Conservation (phyloP, 352 stramenopile genomes). For the Aphanomyces astaci region DNA sequence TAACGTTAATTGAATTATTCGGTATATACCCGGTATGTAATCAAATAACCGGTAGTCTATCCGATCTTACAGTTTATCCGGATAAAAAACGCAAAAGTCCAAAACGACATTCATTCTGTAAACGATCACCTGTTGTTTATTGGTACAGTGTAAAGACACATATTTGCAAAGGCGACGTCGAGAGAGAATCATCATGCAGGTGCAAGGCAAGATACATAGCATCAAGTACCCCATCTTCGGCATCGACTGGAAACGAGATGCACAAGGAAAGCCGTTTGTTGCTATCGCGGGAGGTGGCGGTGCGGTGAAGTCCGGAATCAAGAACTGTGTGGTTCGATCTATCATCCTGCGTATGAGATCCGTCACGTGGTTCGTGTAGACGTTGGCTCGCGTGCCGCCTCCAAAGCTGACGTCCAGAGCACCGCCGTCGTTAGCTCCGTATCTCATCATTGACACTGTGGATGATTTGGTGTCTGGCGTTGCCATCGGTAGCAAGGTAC, state of each 20-base stretch:
- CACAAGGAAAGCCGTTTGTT: not conserved
- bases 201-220: slow-evolving; percentile 3
- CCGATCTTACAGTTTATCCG: not conserved
- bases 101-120: no score
- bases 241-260: slow-evolving; percentile 5
- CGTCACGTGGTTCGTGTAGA: not conserved
- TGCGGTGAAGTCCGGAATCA: not conserved
- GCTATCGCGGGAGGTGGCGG: slow-evolving; percentile 1
- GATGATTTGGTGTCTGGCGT: slow-evolving; percentile 2
- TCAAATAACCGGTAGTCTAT: not conserved
- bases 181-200: no score
- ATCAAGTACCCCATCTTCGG: slow-evolving; percentile 15
- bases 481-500: slow-evolving; percentile 1
- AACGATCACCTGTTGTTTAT: not conserved
- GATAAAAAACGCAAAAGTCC: no score
- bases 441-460: not conserved
- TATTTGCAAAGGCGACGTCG: not conserved
- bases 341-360: not conserved
- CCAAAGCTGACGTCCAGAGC: not conserved
- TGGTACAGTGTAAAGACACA: not conserved
- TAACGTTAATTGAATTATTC: not conserved
- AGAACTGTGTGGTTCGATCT: slow-evolving; percentile 10
- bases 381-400: not conserved
- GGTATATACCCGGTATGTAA: not conserved
- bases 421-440: not conserved